A percentile compares a stretch with the other conserved stretches of the same genome.
Evolutionary conservation across 2,329 filamentous ascomycete genomes (phyloP).

Genomic region (Clonostachys solani): DNA sequence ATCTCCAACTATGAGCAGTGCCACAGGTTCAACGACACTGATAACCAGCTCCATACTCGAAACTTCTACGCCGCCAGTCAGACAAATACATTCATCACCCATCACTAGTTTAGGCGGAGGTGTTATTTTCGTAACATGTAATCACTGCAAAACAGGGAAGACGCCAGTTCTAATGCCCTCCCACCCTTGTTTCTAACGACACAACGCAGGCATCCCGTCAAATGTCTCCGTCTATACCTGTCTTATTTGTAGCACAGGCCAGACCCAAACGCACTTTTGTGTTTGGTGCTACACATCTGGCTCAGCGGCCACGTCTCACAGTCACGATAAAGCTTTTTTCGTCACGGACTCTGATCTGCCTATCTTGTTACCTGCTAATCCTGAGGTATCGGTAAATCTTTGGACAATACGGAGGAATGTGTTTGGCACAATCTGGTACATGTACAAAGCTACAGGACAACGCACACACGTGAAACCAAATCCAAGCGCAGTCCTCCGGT

Average conservation of each 20-base stretch:
- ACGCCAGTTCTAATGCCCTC: too few relatives aligned
- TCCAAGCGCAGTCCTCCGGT: constrained; percentile 4
- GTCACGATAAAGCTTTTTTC: constrained; percentile 16
- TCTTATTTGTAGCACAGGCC: constrained; percentile 18
- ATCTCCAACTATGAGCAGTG: too few relatives aligned
- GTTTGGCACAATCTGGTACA: constrained; percentile 16
- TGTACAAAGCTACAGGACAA: constrained; percentile 13
- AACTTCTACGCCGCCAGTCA: too few relatives aligned
- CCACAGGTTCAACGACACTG: too few relatives aligned
- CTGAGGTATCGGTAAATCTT: constrained; percentile 3
- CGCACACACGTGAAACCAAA: constrained; percentile 15
- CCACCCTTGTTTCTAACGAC: too few relatives aligned
- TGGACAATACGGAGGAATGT: constrained; percentile 18
- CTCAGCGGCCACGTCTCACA: constrained; percentile 11
- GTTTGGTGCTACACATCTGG: constrained; percentile 19
- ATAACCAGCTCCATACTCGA: too few relatives aligned
- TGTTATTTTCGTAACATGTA: too few relatives aligned
- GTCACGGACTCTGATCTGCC: constrained; percentile 16
- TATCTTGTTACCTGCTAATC: constrained; percentile 9
- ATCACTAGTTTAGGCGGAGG: too few relatives aligned
- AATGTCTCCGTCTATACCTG: constrained; percentile 17
- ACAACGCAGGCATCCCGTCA: constrained; percentile 6
- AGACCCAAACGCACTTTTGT: constrained; percentile 11
- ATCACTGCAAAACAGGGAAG: too few relatives aligned
- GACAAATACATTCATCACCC: too few relatives aligned